These are phyloP conservation scores for Fusarium oligoseptatum DNA, from an alignment of 2,329 filamentous ascomycete genomes.

Conservation along the genomic window DNA sequence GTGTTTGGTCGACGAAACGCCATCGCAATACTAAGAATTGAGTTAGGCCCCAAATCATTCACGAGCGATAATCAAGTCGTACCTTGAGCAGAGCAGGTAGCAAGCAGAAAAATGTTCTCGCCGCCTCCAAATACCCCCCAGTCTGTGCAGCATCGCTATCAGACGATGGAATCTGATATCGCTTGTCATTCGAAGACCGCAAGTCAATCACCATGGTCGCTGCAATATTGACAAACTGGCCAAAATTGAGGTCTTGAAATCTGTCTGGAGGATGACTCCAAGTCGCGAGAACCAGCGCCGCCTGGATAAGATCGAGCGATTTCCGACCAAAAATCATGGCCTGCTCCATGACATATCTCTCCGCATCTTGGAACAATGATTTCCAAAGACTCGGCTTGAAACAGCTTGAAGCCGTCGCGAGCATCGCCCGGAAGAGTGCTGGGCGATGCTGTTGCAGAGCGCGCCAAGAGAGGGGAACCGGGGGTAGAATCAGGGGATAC, in stretches of 20 bases:
- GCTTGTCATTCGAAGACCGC: slow-evolving; percentile 25
- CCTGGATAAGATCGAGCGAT: slow-evolving; percentile 34
- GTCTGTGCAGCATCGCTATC: not conserved
- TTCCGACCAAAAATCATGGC: slow-evolving; percentile 27
- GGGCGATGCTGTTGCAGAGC: not conserved
- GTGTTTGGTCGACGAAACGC: slow-evolving; percentile 15
- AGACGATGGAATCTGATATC: not conserved
- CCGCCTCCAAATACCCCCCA: slow-evolving; percentile 4
- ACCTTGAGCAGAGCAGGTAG: slow-evolving; percentile 28
- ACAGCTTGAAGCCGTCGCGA: slow-evolving; percentile 16
- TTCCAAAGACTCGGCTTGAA: slow-evolving; percentile 18
- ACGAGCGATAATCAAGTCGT: too few relatives aligned
- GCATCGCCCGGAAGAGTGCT: slow-evolving; percentile 22
- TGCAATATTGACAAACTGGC: slow-evolving; percentile 32
- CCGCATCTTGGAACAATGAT: slow-evolving; percentile 23
- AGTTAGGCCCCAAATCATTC: too few relatives aligned
- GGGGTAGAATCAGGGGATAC: slow-evolving; percentile 18
- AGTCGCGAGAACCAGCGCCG: slow-evolving; percentile 22
- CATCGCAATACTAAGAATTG: slow-evolving; percentile 15
- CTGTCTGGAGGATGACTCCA: slow-evolving; percentile 30
- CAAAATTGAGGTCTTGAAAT: slow-evolving; percentile 33
- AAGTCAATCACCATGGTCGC: slow-evolving; percentile 35
- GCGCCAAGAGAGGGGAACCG: slow-evolving; percentile 5
- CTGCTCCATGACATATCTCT: slow-evolving; percentile 23
- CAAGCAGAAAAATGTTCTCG: slow-evolving; percentile 13